Evolutionary conservation across 169 alveolate genomes (phyloP), one percentile per base, ranked within the genome.

Genomic region (Theileria equi): DNA sequence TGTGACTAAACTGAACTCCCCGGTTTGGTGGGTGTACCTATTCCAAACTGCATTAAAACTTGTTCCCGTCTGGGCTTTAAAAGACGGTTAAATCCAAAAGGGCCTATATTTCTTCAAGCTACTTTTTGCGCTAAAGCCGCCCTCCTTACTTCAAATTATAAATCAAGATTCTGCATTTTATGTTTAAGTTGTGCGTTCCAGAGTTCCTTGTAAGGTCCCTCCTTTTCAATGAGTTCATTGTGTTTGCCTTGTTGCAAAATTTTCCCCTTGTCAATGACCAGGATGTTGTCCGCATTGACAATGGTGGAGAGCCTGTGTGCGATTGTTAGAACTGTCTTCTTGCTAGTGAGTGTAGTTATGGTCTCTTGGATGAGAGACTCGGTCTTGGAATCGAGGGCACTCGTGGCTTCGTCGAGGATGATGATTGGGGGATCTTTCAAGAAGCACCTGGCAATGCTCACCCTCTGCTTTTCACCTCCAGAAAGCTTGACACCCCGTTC

Each of bases 381-480:
- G 11, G 96, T 91, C 65, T 81, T 86, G 26, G 92, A 72, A 73
- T 97, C 99, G 32, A 96, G 90, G 0, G 98, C 96, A 25, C 98
- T 92, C 25, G 99, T 97, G 2, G 99, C 98, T 78, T 97, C 99
- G 81, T 97, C 99, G 82, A 97, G 91, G 10, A 95, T 77, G 60
- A 96, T 90, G 19, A 97, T 94, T 29, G 95, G 93, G 1, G 98
- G 96, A 65, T 94, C 89, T 58, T 95, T 93, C 31, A 96, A 62
- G 62, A 97, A 76, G 10, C 98, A 97, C 48, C 99, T 90, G 19
- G 98, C 99, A 26, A 97, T 95, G 65, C 97, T 97, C 28, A 95
- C 32, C 80, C 99, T 94, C 88, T 97, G 97, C 74, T 93, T 94
- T 84, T 98, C 98, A 1, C 99, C 99, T 34, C 99, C 99, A 43